Evolutionary conservation across 2,329 filamentous ascomycete species (phyloP).

Genomic region (Stemphylium lycopersici): DNA sequence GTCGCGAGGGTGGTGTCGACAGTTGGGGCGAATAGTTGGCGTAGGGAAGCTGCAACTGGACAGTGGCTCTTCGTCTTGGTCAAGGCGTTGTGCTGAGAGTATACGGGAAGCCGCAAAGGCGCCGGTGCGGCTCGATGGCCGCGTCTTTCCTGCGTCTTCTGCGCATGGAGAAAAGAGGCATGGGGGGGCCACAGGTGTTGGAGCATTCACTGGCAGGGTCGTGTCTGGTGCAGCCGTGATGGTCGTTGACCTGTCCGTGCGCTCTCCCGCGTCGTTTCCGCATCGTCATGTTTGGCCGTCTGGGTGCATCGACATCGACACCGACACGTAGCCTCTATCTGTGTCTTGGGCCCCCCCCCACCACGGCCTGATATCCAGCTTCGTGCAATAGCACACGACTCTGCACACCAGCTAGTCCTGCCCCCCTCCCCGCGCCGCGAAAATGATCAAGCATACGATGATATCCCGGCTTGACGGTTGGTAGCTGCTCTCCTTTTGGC

Average conservation of each 20-base stretch:
- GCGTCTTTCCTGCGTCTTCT: not conserved
- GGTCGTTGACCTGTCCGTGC: conserved; percentile 18
- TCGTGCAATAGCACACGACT: not conserved
- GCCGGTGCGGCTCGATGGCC: not conserved
- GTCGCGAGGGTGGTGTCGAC: not conserved
- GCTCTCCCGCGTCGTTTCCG: conserved; percentile 31
- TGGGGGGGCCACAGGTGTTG: not conserved
- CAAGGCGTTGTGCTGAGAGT: not conserved
- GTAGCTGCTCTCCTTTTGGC: conserved; percentile 10
- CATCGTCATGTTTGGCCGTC: conserved; percentile 26
- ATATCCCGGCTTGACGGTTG: conserved; percentile 90
- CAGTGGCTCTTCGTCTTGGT: conserved; percentile 1
- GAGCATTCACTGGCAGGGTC: not conserved
- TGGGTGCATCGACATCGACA: conserved; percentile 20
- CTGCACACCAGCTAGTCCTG: not conserved
- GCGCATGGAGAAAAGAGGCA: rapidly evolving
- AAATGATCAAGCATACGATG: conserved; percentile 90
- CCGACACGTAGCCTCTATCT: conserved; percentile 42
- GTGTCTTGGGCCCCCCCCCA: not conserved
- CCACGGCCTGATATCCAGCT: not conserved
- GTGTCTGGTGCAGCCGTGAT: not conserved
- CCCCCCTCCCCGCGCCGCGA: not conserved
- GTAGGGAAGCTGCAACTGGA: not conserved
- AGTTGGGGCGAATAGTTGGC: not conserved
- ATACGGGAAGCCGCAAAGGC: not conserved